These are phyloP conservation scores for Ulmus americana DNA, from an alignment of 331 rosid genomes.

Conservation along the genomic window DNA sequence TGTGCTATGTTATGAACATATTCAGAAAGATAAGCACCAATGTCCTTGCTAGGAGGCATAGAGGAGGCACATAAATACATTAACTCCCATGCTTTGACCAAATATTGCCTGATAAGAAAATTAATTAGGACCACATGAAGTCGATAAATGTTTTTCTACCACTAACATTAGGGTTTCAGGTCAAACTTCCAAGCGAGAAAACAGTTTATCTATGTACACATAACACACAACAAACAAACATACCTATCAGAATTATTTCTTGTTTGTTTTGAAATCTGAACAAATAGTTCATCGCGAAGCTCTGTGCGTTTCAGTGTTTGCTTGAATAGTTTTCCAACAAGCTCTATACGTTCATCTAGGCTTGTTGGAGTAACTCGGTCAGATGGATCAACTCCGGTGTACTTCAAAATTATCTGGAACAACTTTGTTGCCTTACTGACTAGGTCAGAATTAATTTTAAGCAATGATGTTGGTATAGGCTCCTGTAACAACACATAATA, in stretches of 20 bases:
- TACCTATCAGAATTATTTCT: slow-evolving; percentile 86
- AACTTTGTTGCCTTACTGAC: slow-evolving; percentile 76
- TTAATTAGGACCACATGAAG: slow-evolving; percentile 19
- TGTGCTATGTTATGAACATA: slow-evolving; percentile 75
- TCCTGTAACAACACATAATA: slow-evolving; percentile 44
- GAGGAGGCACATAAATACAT: slow-evolving; percentile 83
- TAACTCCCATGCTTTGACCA: slow-evolving; percentile 92
- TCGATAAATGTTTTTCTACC: slow-evolving; percentile 13
- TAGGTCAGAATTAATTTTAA: slow-evolving; percentile 69
- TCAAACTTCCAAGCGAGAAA: slow-evolving; percentile 12
- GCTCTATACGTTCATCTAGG: slow-evolving; percentile 77
- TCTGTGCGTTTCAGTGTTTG: slow-evolving; percentile 80
- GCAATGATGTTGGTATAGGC: slow-evolving; percentile 78
- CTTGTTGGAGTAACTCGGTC: slow-evolving; percentile 58
- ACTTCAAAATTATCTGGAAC: slow-evolving; percentile 82
- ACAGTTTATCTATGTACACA: not conserved
- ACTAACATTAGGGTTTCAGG: slow-evolving; percentile 1
- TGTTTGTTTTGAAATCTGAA: slow-evolving; percentile 87
- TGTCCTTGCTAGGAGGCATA: slow-evolving; percentile 95
- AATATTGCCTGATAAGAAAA: slow-evolving; percentile 51
- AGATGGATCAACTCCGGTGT: slow-evolving; percentile 79
- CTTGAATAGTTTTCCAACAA: slow-evolving; percentile 77
- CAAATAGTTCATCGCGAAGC: slow-evolving; percentile 90
- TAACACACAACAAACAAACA: slow-evolving; percentile 19
- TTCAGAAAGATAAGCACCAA: slow-evolving; percentile 78